Conservation (phyloP, 441 rosid species). For the Erysimum pusillum region DNA sequence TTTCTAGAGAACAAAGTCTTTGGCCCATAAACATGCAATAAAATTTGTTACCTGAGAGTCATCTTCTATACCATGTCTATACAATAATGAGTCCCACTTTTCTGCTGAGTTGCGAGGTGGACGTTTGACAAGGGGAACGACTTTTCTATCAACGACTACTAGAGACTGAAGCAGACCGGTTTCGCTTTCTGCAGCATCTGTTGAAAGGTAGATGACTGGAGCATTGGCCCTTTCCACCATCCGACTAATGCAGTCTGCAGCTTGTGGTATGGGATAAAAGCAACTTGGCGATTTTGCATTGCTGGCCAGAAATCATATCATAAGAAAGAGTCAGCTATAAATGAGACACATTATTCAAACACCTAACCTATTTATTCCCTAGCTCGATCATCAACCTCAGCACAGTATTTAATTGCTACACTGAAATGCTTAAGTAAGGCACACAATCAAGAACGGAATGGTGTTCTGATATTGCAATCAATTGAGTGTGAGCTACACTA, state of each 20-base stretch:
- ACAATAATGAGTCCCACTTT: slow-evolving; percentile 93
- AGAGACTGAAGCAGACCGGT: slow-evolving; percentile 81
- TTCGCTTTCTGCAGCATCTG: slow-evolving; percentile 95
- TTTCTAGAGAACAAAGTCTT: neutral
- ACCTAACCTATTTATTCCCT: slow-evolving; percentile 13
- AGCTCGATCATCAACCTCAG: neutral
- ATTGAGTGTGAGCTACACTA: neutral
- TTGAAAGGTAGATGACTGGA: slow-evolving; percentile 86
- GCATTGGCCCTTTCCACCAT: slow-evolving; percentile 71
- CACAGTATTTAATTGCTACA: neutral
- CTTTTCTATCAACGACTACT: slow-evolving; percentile 66
- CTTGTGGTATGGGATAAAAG: slow-evolving; percentile 93
- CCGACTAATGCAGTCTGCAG: slow-evolving; percentile 84
- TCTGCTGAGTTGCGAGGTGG: slow-evolving; percentile 83
- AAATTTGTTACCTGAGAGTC: slow-evolving; percentile 73
- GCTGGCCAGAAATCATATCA: slow-evolving; percentile 52
- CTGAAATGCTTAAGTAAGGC: neutral
- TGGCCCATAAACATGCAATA: slow-evolving; percentile 14
- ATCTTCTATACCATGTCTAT: slow-evolving; percentile 70
- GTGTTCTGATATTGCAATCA: neutral
- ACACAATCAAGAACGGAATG: neutral
- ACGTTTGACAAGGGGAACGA: slow-evolving; percentile 78
- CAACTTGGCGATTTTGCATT: slow-evolving; percentile 90
- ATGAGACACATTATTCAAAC: slow-evolving; percentile 13
- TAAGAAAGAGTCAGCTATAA: slow-evolving; percentile 24